phyloP scores from a whole-genome alignment of 495 filamentous ascomycete species.

The Penicillium robsamsonii region DNA sequence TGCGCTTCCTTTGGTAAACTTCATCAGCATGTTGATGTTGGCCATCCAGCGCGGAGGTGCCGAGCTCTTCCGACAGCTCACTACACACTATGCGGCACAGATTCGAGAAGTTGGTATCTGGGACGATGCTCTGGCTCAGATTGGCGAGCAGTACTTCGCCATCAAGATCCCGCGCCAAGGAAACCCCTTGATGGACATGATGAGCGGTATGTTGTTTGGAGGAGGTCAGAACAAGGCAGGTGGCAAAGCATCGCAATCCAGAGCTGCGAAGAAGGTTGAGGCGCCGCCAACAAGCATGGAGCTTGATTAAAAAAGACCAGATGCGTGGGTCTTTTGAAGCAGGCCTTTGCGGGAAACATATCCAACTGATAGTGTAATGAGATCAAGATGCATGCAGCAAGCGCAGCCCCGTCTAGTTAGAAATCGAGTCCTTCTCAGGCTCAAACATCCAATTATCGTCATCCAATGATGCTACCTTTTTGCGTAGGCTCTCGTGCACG shows the following conservation, averaged over 20 bases:
- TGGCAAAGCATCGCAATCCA: conserved; percentile 38
- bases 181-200: conserved; percentile 95
- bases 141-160: conserved; percentile 97
- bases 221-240: conserved; percentile 48
- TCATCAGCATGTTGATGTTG: conserved; percentile 78
- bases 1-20: conserved; percentile 84
- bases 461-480: conserved; percentile 67
- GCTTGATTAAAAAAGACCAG: conserved; percentile 45
- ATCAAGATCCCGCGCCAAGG: conserved; percentile 84
- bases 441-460: conserved; percentile 95
- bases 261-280: conserved; percentile 45
- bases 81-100: conserved; percentile 73
- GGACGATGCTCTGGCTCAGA: conserved; percentile 80
- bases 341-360: conserved; percentile 11
- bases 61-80: conserved; percentile 81
- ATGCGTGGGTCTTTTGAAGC: neutral
- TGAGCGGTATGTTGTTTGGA: conserved; percentile 89
- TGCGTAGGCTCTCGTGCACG: conserved; percentile 66
- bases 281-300: conserved; percentile 52
- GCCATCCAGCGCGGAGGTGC: conserved; percentile 75
- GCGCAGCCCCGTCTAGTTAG: conserved; percentile 17
- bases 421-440: conserved; percentile 53
- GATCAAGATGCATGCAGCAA: conserved; percentile 15
- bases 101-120: conserved; percentile 72
- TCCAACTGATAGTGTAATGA: conserved; percentile 24